Percentiles rank a stretch among this genome's conserved stretches.
phyloP scores from a whole-genome alignment of 306 rosid genomes.

The Coriaria nepalensis region DNA sequence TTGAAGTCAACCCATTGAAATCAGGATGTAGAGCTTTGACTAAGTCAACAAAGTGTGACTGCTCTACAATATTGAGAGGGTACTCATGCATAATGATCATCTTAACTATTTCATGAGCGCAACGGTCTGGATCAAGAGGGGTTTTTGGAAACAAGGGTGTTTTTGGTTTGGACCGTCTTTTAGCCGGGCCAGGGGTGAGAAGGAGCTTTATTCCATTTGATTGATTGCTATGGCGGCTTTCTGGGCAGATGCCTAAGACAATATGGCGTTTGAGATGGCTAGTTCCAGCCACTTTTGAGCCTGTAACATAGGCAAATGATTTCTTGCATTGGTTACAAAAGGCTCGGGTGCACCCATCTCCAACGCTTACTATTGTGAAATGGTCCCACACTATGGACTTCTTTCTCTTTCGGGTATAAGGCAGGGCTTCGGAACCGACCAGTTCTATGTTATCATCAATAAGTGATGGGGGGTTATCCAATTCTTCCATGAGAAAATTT shows the following conservation, averaged over 20 bases:
- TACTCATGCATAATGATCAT: slow-evolving; percentile 96
- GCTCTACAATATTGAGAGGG: slow-evolving; percentile 92
- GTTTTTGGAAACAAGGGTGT: slow-evolving; percentile 42
- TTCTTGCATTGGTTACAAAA: slow-evolving; percentile 83
- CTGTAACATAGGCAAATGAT: slow-evolving; percentile 89
- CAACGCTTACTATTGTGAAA: slow-evolving; percentile 73
- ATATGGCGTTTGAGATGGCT: slow-evolving; percentile 96
- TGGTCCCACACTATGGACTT: slow-evolving; percentile 94
- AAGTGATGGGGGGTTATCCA: too few species aligned
- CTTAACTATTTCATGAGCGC: slow-evolving; percentile 78
- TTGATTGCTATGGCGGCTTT: slow-evolving; percentile 28
- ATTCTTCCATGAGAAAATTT: too few species aligned
- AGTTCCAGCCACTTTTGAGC: slow-evolving; percentile 91
- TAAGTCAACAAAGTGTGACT: slow-evolving; percentile 74
- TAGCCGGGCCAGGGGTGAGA: slow-evolving; percentile 39
- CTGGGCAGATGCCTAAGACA: slow-evolving; percentile 83
- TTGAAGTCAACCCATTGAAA: slow-evolving; percentile 69
- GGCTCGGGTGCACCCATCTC: slow-evolving; percentile 84
- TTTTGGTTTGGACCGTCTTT: slow-evolving; percentile 59
- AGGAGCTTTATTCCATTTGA: slow-evolving; percentile 41
- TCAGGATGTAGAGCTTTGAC: slow-evolving; percentile 80
- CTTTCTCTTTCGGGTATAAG: slow-evolving; percentile 74
- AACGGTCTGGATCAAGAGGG: slow-evolving; percentile 56
- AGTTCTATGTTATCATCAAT: not conserved
- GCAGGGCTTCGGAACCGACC: slow-evolving; percentile 45